Evolutionary conservation across 2,329 filamentous ascomycete species (phyloP).

Genomic region (Calonectria pseudoturangicola): DNA sequence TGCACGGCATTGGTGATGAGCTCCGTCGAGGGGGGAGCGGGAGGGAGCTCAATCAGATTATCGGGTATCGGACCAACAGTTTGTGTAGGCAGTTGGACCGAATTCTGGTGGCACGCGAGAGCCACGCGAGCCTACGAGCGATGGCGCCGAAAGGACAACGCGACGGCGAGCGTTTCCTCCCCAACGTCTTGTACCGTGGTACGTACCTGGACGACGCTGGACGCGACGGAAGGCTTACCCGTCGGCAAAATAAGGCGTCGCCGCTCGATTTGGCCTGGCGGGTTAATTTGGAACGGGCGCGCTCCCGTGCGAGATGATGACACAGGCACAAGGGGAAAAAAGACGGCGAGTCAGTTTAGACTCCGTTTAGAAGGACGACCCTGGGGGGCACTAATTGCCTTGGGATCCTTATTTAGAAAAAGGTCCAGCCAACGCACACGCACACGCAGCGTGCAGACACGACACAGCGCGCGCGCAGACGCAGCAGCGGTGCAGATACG

Average conservation of each 20-base stretch:
- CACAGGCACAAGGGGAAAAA: slow-evolving; percentile 2
- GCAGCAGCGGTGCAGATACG: not conserved
- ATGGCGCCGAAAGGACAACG: slow-evolving; percentile 16
- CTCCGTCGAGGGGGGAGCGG: not conserved
- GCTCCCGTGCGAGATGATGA: slow-evolving; percentile 28
- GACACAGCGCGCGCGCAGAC: not conserved
- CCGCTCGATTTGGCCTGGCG: not conserved
- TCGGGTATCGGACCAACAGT: slow-evolving; percentile 20
- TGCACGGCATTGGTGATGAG: not conserved
- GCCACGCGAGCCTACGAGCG: slow-evolving; percentile 17
- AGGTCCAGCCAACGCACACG: not conserved
- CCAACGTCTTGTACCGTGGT: slow-evolving; percentile 23
- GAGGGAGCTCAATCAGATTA: not conserved
- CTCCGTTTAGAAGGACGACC: slow-evolving; percentile 22
- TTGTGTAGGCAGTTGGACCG: slow-evolving; percentile 6
- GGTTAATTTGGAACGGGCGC: slow-evolving; percentile 26
- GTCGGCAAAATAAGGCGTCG: not conserved
- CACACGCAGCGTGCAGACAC: not conserved
- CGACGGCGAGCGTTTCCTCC: slow-evolving; percentile 21
- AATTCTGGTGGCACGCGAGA: slow-evolving; percentile 24
- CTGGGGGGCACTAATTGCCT: slow-evolving; percentile 19
- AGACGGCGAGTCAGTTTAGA: slow-evolving; percentile 37
- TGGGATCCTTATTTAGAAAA: slow-evolving; percentile 5
- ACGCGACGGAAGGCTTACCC: slow-evolving; percentile 28
- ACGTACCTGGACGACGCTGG: not conserved